Evolutionary conservation across 1,284 basidiomycete species (phyloP).

Genomic region (Sanghuangporus baumii): DNA sequence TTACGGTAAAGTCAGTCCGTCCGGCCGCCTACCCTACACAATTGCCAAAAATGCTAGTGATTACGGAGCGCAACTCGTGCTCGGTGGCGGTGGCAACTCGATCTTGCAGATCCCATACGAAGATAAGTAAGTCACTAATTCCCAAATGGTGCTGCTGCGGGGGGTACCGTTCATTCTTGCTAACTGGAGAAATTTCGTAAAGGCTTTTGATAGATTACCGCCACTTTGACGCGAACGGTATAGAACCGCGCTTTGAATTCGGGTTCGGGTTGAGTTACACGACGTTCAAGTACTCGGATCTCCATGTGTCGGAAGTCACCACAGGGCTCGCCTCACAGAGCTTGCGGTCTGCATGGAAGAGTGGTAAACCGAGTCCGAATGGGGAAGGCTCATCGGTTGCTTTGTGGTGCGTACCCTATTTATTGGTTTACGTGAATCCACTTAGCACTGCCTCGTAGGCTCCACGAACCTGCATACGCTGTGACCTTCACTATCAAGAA

Average conservation of each 20-base stretch:
- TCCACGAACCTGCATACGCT: slow-evolving; percentile 25
- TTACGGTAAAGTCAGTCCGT: slow-evolving; percentile 68
- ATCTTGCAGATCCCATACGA: slow-evolving; percentile 56
- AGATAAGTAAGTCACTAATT: slow-evolving; percentile 41
- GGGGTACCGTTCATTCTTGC: too few species aligned
- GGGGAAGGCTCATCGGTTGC: slow-evolving; percentile 19
- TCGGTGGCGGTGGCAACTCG: slow-evolving; percentile 31
- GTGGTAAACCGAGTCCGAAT: slow-evolving; percentile 12
- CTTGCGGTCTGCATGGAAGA: slow-evolving; percentile 15
- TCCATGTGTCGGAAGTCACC: slow-evolving; percentile 41
- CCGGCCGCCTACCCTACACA: slow-evolving; percentile 75
- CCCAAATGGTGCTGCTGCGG: too few species aligned
- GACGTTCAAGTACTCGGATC: slow-evolving; percentile 59
- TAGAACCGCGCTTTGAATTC: slow-evolving; percentile 67
- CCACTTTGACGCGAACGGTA: slow-evolving; percentile 64
- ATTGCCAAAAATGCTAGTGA: slow-evolving; percentile 66
- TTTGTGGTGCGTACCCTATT: slow-evolving; percentile 15
- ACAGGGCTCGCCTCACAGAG: slow-evolving; percentile 19
- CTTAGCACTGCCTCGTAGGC: slow-evolving; percentile 12
- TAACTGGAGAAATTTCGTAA: neutral
- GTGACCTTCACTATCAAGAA: slow-evolving; percentile 29
- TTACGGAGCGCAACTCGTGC: slow-evolving; percentile 60
- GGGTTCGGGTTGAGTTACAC: slow-evolving; percentile 87
- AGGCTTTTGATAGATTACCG: slow-evolving; percentile 72
- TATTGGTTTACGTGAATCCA: neutral